Conservation (phyloP, 192 early-diverging fungal genomes). For the Linderina pennispora region DNA sequence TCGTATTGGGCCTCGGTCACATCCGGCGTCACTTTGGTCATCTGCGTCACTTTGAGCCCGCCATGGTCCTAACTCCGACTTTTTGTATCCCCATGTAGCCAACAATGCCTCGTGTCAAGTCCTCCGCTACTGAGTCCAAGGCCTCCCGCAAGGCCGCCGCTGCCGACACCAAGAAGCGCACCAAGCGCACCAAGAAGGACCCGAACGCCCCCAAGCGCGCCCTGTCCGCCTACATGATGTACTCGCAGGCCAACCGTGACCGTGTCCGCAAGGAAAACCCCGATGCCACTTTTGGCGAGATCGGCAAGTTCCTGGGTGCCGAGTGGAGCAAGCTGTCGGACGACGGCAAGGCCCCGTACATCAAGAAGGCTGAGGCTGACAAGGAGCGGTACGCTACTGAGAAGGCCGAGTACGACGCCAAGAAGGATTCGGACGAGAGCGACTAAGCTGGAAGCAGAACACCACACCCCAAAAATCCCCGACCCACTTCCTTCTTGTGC, state of each 20-base stretch:
- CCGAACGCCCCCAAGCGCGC: constrained; percentile 86
- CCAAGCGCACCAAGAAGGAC: constrained; percentile 75
- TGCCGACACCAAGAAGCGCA: constrained; percentile 50
- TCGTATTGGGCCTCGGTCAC: too few species aligned
- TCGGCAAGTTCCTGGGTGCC: constrained; percentile 68
- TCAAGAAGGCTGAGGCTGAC: constrained; percentile 42
- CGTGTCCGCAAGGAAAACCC: constrained; percentile 79
- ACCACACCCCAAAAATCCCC: too few species aligned
- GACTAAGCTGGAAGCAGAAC: too few species aligned
- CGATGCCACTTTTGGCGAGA: constrained; percentile 56
- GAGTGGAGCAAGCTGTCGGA: constrained; percentile 58
- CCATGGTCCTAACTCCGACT: background rate
- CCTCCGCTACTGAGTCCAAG: background rate
- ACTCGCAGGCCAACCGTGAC: constrained; percentile 75
- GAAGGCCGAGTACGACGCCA: constrained; percentile 27
- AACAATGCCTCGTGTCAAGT: background rate
- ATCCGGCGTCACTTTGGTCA: too few species aligned
- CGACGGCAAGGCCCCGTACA: constrained; percentile 51
- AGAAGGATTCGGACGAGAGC: constrained; percentile 7
- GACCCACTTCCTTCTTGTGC: too few species aligned
- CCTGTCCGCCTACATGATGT: constrained; percentile 88
- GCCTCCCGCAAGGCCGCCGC: background rate
- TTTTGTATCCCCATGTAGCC: background rate
- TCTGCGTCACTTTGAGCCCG: too few species aligned
- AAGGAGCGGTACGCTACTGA: constrained; percentile 42